phyloP scores from a whole-genome alignment of 768 basidiomycete species.

The Gyrodon lividus region DNA sequence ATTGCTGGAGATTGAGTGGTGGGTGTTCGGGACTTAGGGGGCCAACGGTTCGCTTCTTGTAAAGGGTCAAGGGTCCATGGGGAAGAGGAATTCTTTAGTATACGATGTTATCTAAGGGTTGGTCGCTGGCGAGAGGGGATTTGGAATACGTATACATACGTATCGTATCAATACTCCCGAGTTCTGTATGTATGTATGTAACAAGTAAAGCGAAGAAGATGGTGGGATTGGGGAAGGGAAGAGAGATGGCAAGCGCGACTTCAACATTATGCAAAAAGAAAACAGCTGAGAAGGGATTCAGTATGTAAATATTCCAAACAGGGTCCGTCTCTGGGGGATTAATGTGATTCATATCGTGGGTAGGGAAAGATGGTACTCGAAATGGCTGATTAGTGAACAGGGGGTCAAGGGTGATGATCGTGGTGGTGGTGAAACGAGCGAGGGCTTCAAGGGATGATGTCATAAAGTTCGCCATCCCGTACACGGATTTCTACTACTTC shows the following conservation, averaged over 20 bases:
- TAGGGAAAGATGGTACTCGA: not conserved
- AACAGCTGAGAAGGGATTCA: constrained; percentile 1
- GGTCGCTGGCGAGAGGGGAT: not conserved
- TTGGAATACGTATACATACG: constrained; percentile 10
- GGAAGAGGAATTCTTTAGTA: not conserved
- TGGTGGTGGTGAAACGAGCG: not conserved
- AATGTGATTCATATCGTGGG: not conserved
- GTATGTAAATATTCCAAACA: constrained; percentile 15
- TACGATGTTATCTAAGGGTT: constrained; percentile 15
- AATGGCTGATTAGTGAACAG: not conserved
- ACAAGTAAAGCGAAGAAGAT: not conserved
- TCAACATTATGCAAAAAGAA: constrained; percentile 1
- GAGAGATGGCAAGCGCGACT: constrained; percentile 11
- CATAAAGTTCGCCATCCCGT: constrained; percentile 71
- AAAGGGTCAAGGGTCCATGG: not conserved
- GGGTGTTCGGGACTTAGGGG: no score
- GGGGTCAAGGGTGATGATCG: constrained; percentile 1
- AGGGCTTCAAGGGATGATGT: constrained; percentile 59
- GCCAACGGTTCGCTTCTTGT: not conserved
- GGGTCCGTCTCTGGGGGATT: constrained; percentile 11
- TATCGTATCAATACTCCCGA: constrained; percentile 3
- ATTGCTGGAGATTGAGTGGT: constrained; percentile 26
- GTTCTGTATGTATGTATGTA: constrained; percentile 1
- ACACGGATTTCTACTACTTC: constrained; percentile 89
- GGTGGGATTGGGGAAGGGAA: not conserved